Evolutionary conservation across 441 rosid genomes (phyloP).

Genomic region (Croton setiger): DNA sequence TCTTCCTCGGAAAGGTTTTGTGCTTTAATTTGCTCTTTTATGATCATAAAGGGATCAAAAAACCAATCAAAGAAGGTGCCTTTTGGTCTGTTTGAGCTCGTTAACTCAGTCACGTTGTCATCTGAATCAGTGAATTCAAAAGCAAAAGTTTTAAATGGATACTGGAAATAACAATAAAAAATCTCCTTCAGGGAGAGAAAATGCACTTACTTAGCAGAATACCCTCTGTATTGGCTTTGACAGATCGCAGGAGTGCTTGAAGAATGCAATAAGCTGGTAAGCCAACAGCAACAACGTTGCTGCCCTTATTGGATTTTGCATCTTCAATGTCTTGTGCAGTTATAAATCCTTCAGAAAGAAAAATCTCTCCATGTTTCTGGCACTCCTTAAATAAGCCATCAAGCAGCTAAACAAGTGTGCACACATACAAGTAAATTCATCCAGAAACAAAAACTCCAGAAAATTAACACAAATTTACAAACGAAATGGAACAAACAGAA

Average conservation of each 20-base stretch:
- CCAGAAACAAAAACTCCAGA: constrained; percentile 4
- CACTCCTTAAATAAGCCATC: constrained; percentile 61
- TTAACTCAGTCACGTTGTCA: constrained; percentile 59
- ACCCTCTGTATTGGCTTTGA: constrained; percentile 54
- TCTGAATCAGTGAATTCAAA: constrained; percentile 33
- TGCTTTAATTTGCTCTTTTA: constrained; percentile 88
- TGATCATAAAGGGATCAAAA: constrained; percentile 71
- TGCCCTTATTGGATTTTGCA: constrained; percentile 56
- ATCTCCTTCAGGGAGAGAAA: not conserved
- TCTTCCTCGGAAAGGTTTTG: constrained; percentile 59
- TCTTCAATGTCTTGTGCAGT: constrained; percentile 74
- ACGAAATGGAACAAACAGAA: not conserved
- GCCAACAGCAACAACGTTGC: constrained; percentile 63
- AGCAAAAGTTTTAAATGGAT: not conserved
- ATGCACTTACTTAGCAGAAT: constrained; percentile 64
- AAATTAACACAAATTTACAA: not conserved
- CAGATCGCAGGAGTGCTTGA: constrained; percentile 59
- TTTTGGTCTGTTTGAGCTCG: constrained; percentile 64
- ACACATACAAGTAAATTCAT: constrained; percentile 8
- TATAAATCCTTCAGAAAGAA: constrained; percentile 70
- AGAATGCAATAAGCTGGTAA: constrained; percentile 87
- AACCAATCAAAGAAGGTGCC: constrained; percentile 84
- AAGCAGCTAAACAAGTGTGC: constrained; percentile 48
- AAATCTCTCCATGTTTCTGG: constrained; percentile 48
- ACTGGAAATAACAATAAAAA: not conserved